Evolutionary conservation across 331 rosid genomes (phyloP), one percentile per base, ranked within the genome.

Genomic region (Rosa hybrid): DNA sequence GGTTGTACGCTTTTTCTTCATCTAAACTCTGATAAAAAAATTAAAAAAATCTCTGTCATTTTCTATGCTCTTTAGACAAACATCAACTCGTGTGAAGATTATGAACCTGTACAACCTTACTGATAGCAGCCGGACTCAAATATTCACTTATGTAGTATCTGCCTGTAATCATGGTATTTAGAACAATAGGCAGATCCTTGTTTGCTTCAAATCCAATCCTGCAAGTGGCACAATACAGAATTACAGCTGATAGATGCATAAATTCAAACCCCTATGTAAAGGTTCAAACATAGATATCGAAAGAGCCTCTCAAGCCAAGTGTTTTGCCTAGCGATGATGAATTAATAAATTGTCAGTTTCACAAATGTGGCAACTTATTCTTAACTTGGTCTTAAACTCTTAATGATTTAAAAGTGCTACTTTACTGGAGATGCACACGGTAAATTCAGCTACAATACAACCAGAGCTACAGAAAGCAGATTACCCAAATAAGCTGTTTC

Each of bases 131-230:
- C 0, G 99, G 93, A 83, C 99, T 97, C 23, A 96, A 86, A 85
- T 96, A 96, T 70, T 94, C 98, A 7, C 97, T 96, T 38, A 93
- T 46, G 63, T 88, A 92, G 86, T 96, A 96, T 83, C 99, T 87
- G 70, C 99, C 91, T 25, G 97, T 98, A 77, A 96, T 78, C 77
- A 96, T 85, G 6, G 92, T 81, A 75, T 93, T 93, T 81, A 93
- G 82, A 84, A 91, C 97, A 84, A 96, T 90, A 6, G 97, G 97
- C 30, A 96, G 75, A 80, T 96, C 99, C 94, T 93, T 96, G 92
- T 81, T 92, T 83, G 88, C 99, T 90, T 96, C 99, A 81, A 96
- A 96, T 80, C 99, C 99, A 74, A 98, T 96, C 95, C 99, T 96
- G 88, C 48, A 84, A 70, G 83, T 65, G 80, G 84, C 84, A 87